Conservation (phyloP, 1,284 basidiomycete genomes). For the Heterobasidion annosum region DNA sequence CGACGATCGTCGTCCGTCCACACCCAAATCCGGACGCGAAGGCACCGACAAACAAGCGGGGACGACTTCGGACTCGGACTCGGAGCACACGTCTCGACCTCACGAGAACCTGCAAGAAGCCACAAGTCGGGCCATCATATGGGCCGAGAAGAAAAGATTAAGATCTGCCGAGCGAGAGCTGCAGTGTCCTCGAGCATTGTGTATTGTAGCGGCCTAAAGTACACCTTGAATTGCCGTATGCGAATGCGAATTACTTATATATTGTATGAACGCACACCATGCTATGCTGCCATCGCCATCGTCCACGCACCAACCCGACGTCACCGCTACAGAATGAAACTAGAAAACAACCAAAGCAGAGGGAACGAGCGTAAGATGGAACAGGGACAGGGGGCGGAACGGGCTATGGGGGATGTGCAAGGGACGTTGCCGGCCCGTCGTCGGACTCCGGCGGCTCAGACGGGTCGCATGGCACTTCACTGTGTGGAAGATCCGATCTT, state of each 20-base stretch:
- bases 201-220: background rate
- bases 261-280: background rate
- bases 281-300: background rate
- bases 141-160: background rate
- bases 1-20: too few species aligned
- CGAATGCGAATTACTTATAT: background rate
- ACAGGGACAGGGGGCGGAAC: too few species aligned
- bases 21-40: too few species aligned
- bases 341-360: background rate
- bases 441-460: background rate
- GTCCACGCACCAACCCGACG: background rate
- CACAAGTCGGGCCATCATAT: background rate
- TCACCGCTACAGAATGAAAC: background rate
- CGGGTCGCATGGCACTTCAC: background rate
- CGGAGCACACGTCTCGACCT: background rate
- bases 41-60: too few species aligned
- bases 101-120: background rate
- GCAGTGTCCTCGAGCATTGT: background rate
- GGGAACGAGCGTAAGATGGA: background rate
- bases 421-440: background rate
- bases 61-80: too few species aligned
- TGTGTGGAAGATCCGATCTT: background rate
- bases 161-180: background rate
- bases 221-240: background rate
- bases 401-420: background rate